phyloP scores from a whole-genome alignment of 2,329 filamentous ascomycete species.

The Scopulariopsis brevicaulis region DNA sequence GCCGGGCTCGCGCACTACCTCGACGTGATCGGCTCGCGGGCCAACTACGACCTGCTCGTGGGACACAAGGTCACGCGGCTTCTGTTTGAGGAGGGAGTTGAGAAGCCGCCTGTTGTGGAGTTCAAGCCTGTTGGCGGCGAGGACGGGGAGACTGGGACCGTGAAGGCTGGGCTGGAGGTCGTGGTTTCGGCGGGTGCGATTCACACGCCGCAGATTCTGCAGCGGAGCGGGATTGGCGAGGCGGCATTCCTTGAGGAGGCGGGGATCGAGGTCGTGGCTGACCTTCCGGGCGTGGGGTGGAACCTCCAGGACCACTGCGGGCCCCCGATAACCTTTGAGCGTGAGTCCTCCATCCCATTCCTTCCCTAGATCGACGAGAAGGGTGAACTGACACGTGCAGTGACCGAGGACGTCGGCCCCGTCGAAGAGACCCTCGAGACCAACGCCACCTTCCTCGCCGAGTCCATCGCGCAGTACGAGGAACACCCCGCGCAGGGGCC shows the following conservation, averaged over 20 bases:
- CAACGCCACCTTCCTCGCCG: constrained; percentile 8
- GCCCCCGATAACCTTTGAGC: constrained; percentile 6
- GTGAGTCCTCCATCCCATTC: constrained; percentile 4
- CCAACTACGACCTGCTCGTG: constrained; percentile 14
- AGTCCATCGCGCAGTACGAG: constrained; percentile 17
- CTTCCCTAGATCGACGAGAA: not conserved
- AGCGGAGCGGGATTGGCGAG: constrained; percentile 35
- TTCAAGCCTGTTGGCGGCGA: constrained; percentile 3
- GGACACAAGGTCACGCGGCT: constrained; percentile 17
- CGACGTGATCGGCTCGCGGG: constrained; percentile 11
- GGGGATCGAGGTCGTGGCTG: constrained; percentile 26
- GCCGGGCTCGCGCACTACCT: constrained; percentile 17
- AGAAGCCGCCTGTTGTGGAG: constrained; percentile 1
- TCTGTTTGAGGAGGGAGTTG: constrained; percentile 8
- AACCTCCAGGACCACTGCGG: constrained; percentile 46
- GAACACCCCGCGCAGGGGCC: constrained; percentile 19
- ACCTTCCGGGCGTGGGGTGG: constrained; percentile 44
- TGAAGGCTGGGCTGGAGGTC: constrained; percentile 18
- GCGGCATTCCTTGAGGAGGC: constrained; percentile 23
- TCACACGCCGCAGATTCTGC: constrained; percentile 37
- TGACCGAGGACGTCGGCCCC: not conserved
- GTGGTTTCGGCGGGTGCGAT: constrained; percentile 37
- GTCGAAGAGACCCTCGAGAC: not conserved
- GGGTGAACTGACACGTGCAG: not conserved
- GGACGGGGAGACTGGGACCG: not conserved